Evolutionary conservation across 1,284 basidiomycete species (phyloP).

Genomic region (Sporisorium sorghi): DNA sequence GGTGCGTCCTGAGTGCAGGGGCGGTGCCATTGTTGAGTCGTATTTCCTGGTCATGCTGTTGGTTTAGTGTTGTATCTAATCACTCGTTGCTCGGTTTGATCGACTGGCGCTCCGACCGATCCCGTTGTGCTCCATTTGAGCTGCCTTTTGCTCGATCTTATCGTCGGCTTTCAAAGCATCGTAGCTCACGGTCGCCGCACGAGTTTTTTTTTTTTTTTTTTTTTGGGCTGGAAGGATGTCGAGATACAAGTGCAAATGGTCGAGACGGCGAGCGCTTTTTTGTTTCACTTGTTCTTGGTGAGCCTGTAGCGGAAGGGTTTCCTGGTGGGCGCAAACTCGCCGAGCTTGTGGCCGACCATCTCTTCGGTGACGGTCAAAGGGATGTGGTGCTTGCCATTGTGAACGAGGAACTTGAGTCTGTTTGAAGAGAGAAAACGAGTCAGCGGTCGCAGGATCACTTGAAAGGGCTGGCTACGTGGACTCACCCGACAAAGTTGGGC

Average conservation of each 20-base stretch:
- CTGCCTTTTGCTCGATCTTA: neutral
- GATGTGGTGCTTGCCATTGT: conserved; percentile 91
- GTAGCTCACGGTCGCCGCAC: neutral
- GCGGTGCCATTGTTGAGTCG: too few species aligned
- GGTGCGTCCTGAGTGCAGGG: conserved; percentile 8
- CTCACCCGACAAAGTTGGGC: conserved; percentile 73
- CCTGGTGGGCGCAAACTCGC: conserved; percentile 91
- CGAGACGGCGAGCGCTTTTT: neutral
- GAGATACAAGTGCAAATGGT: conserved; percentile 45
- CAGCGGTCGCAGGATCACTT: neutral
- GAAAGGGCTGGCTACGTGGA: neutral
- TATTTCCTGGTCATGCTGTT: too few species aligned
- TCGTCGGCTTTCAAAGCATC: too few species aligned
- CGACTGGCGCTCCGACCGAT: neutral
- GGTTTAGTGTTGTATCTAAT: neutral
- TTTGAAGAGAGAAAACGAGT: neutral
- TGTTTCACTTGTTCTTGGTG: conserved; percentile 60
- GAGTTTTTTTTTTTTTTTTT: conserved; percentile 1
- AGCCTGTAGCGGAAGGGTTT: conserved; percentile 71
- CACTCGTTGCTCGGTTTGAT: neutral
- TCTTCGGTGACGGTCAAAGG: conserved; percentile 91
- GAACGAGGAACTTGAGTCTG: conserved; percentile 83
- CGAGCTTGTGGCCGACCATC: conserved; percentile 98
- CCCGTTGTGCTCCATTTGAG: neutral
- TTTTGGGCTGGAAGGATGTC: conserved; percentile 9